Evolutionary conservation across 129 eudicot species (phyloP), one percentile per base, ranked within the genome.

Genomic region (Smallanthus sonchifolius): DNA sequence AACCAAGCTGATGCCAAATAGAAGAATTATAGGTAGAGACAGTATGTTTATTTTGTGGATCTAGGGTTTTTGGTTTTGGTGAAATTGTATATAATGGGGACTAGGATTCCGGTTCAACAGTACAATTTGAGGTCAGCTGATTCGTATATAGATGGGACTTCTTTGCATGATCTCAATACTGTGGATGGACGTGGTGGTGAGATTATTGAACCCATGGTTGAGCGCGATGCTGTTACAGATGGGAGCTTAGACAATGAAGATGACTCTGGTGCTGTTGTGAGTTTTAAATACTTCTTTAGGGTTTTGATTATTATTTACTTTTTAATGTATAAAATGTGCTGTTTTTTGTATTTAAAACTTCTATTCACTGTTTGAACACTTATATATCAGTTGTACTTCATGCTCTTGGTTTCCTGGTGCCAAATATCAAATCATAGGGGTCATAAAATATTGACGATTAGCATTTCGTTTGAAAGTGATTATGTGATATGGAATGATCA

Each of bases 251-350:
- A 82, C 48, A 89, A 92, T 49, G 97, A 83, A 49, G 97, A 80
- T 7, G 90, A 85, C 5, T 83, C 92, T 35, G 84, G 86, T 49
- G 88, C 92, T 69, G 97, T 86, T 66, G 97, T 87, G 75, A 88
- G 92, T 82, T 74, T 61, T 38, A 55, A 32, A 30, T 67, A 42
- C 5, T 69, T 45, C 20, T 69, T 35, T 20, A 14, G 44, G 70
- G n/a, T 74, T 30, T 20, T 55, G 54, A 61, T 54, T 16, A 4
- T 52, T 11, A 10, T 13, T 39, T 55, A 40, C 67, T 72, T 56
- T 56, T 54, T 55, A 10, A 51, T 36, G 66, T 10, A 14, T 72
- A 7, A 6, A 38, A 56, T 10, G 39, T 52, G 52, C 16, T 10
- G 4, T 36, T 36, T 20, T 4, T 71, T 28, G 28, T 68, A 15